Conservation (phyloP, 768 basidiomycete species). For the Rhizopogon vulgaris region DNA sequence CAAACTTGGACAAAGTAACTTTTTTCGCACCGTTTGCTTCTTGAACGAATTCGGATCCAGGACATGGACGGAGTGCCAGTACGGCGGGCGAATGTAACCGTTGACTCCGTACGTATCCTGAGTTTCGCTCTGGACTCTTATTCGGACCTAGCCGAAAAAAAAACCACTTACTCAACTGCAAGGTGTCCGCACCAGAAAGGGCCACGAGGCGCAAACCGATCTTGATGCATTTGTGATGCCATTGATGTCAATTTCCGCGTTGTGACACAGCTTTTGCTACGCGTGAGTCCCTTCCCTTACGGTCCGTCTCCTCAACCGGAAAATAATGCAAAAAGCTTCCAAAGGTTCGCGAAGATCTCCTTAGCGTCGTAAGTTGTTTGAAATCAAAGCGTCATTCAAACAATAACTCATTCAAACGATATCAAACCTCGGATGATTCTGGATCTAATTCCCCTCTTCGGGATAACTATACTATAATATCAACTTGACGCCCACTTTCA, state of each 20-base stretch:
- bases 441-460: conserved; percentile 15
- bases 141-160: conserved; percentile 10
- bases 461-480: conserved; percentile 8
- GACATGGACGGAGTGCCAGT: too few species aligned
- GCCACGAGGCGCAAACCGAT: conserved; percentile 16
- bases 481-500: conserved; percentile 20
- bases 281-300: conserved; percentile 8
- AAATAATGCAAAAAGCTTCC: conserved; percentile 1
- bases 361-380: conserved; percentile 3
- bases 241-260: conserved; percentile 21
- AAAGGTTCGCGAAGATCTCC: conserved; percentile 22
- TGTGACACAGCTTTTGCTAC: conserved; percentile 16
- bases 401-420: conserved; percentile 5
- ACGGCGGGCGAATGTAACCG: too few species aligned
- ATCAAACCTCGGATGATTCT: not conserved
- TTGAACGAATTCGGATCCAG: too few species aligned
- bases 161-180: conserved; percentile 10
- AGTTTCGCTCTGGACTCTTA: not conserved
- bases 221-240: conserved; percentile 1
- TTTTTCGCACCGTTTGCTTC: too few species aligned
- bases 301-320: conserved; percentile 12
- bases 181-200: conserved; percentile 9
- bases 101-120: too few species aligned
- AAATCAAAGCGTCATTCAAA: conserved; percentile 10
- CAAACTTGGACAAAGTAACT: too few species aligned